These are phyloP conservation scores for Plantago coronopus DNA, from an alignment of 305 asterid species.

Conservation along the genomic window DNA sequence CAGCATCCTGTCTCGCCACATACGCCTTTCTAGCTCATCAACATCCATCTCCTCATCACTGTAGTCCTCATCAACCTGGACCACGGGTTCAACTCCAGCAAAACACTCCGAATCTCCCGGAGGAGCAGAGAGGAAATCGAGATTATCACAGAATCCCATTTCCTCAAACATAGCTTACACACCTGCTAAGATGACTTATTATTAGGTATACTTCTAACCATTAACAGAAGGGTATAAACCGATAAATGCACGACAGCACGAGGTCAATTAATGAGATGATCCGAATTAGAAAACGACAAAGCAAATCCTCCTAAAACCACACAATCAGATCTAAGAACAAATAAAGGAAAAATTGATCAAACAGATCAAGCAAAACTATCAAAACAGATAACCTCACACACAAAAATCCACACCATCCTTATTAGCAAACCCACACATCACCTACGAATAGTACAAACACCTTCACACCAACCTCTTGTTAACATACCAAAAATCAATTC, in stretches of 20 bases:
- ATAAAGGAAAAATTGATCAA: slow-evolving; percentile 7
- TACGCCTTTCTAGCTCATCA: slow-evolving; percentile 53
- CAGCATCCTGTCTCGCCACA: slow-evolving; percentile 55
- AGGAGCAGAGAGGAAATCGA: slow-evolving; percentile 37
- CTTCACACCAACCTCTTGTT: background rate
- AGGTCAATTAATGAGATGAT: slow-evolving; percentile 1
- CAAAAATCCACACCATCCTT: slow-evolving; percentile 1
- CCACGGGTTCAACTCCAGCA: slow-evolving; percentile 29
- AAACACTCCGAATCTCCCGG: slow-evolving; percentile 29
- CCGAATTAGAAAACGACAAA: slow-evolving; percentile 2
- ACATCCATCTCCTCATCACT: slow-evolving; percentile 60
- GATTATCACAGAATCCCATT: slow-evolving; percentile 43
- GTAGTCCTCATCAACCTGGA: slow-evolving; percentile 41
- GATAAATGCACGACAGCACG: background rate
- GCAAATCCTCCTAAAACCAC: background rate
- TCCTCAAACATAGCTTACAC: slow-evolving; percentile 41
- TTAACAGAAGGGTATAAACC: slow-evolving; percentile 7
- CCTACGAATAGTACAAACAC: background rate
- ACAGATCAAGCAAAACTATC: slow-evolving; percentile 12
- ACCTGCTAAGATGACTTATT: background rate
- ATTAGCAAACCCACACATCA: slow-evolving; percentile 9
- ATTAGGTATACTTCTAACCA: slow-evolving; percentile 14
- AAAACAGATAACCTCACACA: slow-evolving; percentile 15
- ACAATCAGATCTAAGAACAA: slow-evolving; percentile 20
- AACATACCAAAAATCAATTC: background rate